Conservation (phyloP, 495 filamentous ascomycete genomes). For the Lasiosphaeris hirsuta region DNA sequence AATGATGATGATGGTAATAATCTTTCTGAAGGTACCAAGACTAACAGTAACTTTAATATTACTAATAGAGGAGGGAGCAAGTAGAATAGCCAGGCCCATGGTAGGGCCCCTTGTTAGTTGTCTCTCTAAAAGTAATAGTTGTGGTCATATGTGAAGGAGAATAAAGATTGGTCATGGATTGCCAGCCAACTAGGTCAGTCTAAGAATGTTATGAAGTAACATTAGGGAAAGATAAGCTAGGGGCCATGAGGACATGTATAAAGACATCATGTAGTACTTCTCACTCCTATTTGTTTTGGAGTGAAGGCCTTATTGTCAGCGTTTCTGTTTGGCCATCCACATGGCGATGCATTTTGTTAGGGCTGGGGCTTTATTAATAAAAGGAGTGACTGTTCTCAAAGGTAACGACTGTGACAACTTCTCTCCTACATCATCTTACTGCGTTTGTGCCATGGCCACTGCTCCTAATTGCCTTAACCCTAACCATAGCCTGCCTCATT, state of each 20-base stretch:
- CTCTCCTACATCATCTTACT: no score
- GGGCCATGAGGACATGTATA: not conserved
- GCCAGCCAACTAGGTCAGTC: conserved; percentile 4
- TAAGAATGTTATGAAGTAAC: conserved; percentile 2
- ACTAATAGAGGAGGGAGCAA: not conserved
- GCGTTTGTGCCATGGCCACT: no score
- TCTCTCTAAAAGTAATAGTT: not conserved
- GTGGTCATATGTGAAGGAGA: conserved; percentile 5
- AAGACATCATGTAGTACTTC: not conserved
- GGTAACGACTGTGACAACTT: no score
- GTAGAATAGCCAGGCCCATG: conserved; percentile 1
- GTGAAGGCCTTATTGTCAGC: no score
- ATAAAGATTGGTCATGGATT: conserved; percentile 6
- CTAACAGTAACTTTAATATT: not conserved
- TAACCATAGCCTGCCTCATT: no score
- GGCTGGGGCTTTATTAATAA: no score
- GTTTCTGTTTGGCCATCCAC: no score
- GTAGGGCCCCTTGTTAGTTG: conserved; percentile 3
- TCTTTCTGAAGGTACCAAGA: conserved; percentile 4
- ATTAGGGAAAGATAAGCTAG: conserved; percentile 6
- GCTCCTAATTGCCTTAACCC: no score
- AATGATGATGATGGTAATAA: not conserved
- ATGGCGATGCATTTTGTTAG: no score
- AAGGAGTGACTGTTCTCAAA: no score
- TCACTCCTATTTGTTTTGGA: no score